Evolutionary conservation across 768 basidiomycete genomes (phyloP), one percentile per base, ranked within the genome.

Genomic region (Coprinopsis marcescibilis): DNA sequence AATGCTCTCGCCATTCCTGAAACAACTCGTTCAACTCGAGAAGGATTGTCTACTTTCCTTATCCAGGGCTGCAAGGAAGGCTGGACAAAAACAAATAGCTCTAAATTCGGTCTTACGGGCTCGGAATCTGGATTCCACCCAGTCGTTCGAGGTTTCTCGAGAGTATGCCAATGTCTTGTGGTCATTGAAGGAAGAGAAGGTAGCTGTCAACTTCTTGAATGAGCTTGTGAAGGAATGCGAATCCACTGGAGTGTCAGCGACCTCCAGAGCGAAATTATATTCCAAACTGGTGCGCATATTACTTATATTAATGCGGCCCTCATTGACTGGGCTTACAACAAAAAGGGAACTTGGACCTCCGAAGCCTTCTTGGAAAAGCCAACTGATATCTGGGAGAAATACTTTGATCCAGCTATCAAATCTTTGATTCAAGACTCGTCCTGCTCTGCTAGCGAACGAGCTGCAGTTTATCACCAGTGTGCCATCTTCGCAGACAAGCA

Each of bases 141-240:
- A 73, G 0, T 67, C 65, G 13, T 69, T 77, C 3, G 70, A 75
- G 23, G 78, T 87, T 19, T 78, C 81, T 0, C 74, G 83, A 55
- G 94, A 96, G 59, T 91, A 90, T 55, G 85, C 95, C 13, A 79
- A 83, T 49, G 92, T 97, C 14, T 72, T 98, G 5, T 98, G 95
- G 91, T 64, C 78, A 8, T 85, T 89, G 50, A 81, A 79, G 35
- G 95, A 99, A 59, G 86, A 91, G 55, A 81, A 80, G 50, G 63
- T 85, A 3, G 94, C 95, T 0, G 83, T 94, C 36, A 77, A 84
- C 50, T 82, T 77, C 41, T 70, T 95, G 44, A 75, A 74, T 70
- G 57, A 61, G 46, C 50, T 67, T 26, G 34, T 60, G 33, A 66
- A 48, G 4, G 46, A 45, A 8, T 33, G 33, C 33, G 43, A 50